Conservation (phyloP, 139 green algal genomes). For the Eudorina sp. region DNA sequence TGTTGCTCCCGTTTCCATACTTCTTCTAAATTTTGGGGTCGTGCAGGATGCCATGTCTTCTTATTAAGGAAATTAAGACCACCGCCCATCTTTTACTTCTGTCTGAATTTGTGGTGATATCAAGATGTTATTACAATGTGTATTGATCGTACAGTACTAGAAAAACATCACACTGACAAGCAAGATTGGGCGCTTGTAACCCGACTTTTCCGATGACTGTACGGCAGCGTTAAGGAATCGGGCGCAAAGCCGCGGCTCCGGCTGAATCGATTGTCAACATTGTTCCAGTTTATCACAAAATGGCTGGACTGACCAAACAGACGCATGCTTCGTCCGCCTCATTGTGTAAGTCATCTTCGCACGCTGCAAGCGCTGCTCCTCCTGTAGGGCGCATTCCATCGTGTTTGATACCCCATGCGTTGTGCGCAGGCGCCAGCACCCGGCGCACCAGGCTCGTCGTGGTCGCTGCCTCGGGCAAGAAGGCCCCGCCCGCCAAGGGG, state of each 20-base stretch:
- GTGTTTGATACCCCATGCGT: no score
- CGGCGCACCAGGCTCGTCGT: background rate
- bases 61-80: conserved; percentile 89
- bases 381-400: background rate
- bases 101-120: no score
- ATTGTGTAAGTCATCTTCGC: background rate
- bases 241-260: no score
- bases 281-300: no score
- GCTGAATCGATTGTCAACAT: no score
- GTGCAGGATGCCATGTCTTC: conserved; percentile 84
- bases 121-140: no score
- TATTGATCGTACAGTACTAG: no score
- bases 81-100: conserved; percentile 25
- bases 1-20: conserved; percentile 95
- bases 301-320: background rate
- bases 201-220: no score
- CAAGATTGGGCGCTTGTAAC: no score
- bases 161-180: no score
- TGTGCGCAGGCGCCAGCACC: background rate
- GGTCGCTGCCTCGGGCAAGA: background rate
- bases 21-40: conserved; percentile 84
- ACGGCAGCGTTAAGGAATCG: no score
- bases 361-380: background rate
- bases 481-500: conserved; percentile 6
- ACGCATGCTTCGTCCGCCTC: background rate